Conservation (phyloP, 1,284 basidiomycete genomes). For the Leccinum pseudoinsigne region DNA sequence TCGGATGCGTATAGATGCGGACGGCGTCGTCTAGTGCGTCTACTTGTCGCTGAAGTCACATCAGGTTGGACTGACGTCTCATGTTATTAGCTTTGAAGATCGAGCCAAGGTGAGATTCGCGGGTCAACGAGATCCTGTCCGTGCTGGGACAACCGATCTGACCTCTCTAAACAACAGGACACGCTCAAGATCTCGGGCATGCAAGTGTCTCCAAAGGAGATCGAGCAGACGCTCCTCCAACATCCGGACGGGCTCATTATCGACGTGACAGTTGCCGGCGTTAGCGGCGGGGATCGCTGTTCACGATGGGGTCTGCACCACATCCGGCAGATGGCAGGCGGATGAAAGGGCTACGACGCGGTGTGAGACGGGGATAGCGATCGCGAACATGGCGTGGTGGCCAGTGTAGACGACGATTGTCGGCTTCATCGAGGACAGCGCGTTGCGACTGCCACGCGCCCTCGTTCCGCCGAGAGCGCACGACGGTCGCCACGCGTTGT, state of each 20-base stretch:
- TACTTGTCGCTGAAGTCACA: neutral
- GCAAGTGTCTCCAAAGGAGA: constrained; percentile 75
- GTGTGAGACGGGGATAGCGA: constrained; percentile 27
- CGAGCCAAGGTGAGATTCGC: constrained; percentile 26
- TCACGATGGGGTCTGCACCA: constrained; percentile 58
- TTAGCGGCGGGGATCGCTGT: constrained; percentile 55
- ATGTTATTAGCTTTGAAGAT: constrained; percentile 25
- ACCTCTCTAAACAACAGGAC: constrained; percentile 44
- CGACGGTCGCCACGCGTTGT: no score
- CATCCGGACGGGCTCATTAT: constrained; percentile 58
- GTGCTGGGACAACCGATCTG: constrained; percentile 2
- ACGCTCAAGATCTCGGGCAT: constrained; percentile 71
- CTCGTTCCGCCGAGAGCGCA: no score
- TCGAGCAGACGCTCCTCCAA: constrained; percentile 59
- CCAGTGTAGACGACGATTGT: no score
- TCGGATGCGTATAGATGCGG: constrained; percentile 55
- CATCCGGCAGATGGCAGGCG: constrained; percentile 39
- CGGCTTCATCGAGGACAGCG: no score
- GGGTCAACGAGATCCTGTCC: neutral
- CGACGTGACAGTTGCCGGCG: constrained; percentile 69
- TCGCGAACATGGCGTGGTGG: constrained; percentile 15
- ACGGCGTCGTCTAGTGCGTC: constrained; percentile 66
- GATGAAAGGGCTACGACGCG: constrained; percentile 51
- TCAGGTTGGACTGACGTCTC: neutral
- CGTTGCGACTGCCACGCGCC: no score